Base-by-base conservation (phyloP, 106 monocot genomes). In the Amphibolis antarctica region DNA sequence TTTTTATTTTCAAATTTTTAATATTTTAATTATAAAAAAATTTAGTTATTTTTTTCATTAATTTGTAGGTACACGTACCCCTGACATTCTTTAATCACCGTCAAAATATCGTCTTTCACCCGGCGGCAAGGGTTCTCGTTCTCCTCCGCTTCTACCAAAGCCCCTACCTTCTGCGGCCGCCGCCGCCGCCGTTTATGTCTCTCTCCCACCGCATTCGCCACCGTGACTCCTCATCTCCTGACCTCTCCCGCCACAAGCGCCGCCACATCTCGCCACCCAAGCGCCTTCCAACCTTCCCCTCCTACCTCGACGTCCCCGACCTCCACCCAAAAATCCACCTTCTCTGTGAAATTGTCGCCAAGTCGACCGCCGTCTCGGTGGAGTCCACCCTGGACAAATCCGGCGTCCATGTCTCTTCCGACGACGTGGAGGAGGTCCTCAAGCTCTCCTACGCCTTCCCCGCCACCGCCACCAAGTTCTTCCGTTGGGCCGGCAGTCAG, bases 391-490 rank as follows among this genome's bases (percentile, higher is more conserved):
- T 84, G 17, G 71, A 72, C 19, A 53, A 52, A 19, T 31, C 74
- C 30, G 71, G 47, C 50, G 58, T 77, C 56, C 43, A 13, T 47
- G 48, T 80, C 53, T 55, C 78, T 12, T 12, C 73, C 24, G 42
- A 57, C 17, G 86, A 91, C 44, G 78, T 91, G 15, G 90, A 91
- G 69, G 44, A 26, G 44, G 81, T 91, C 53, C 90, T 91, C 67
- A 78, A 79, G 48, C 76, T 83, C 53, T 86, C 86, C 69, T 92
- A 92, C 81, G 70, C 92, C 44, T 63, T 67, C 29, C 83, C 91
- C 12, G 69, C 25, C 36, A 12, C 78, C n/a, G 76, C 86, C 53
- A 44, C 81, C 71, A 65, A 64, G 63, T 83, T 86, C 79, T 86
- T 86, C 70, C 80, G 73, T 31, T 83, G 85, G 80, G 60, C 80